A percentile compares a stretch with the other conserved stretches of the same genome.
Evolutionary conservation across 2,329 filamentous ascomycete species (phyloP).

Genomic region (Rutstroemia sp.): DNA sequence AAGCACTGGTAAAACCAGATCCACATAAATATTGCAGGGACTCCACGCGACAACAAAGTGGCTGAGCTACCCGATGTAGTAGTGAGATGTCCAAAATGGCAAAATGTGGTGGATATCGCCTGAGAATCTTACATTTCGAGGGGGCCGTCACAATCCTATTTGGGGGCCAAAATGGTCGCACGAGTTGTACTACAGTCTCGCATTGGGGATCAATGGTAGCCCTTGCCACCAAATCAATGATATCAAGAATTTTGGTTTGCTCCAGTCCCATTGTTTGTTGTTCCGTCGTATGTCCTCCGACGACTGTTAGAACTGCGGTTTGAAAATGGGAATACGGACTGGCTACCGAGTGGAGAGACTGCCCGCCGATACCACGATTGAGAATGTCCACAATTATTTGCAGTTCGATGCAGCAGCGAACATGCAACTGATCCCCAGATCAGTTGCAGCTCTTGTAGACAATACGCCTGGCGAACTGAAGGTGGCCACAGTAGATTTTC

Average conservation of each 20-base stretch:
- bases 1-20: too few relatives aligned
- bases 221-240: neutral
- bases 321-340: conserved; percentile 2
- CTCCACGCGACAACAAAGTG: too few relatives aligned
- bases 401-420: neutral
- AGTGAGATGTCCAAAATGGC: neutral
- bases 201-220: neutral
- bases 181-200: neutral
- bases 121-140: neutral
- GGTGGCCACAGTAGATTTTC: conserved; percentile 8
- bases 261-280: neutral
- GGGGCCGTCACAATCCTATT: neutral
- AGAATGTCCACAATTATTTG: conserved; percentile 2
- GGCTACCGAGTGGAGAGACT: conserved; percentile 7
- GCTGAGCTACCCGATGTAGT: neutral
- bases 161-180: neutral
- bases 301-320: neutral
- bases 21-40: too few relatives aligned
- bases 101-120: neutral
- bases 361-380: conserved; percentile 1
- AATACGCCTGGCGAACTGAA: neutral
- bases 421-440: conserved; percentile 2
- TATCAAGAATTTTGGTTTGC: neutral
- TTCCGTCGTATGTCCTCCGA: neutral
- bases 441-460: conserved; percentile 3